Conservation (phyloP, 2,329 filamentous ascomycete genomes). For the Trichoderma atrobrunneum region DNA sequence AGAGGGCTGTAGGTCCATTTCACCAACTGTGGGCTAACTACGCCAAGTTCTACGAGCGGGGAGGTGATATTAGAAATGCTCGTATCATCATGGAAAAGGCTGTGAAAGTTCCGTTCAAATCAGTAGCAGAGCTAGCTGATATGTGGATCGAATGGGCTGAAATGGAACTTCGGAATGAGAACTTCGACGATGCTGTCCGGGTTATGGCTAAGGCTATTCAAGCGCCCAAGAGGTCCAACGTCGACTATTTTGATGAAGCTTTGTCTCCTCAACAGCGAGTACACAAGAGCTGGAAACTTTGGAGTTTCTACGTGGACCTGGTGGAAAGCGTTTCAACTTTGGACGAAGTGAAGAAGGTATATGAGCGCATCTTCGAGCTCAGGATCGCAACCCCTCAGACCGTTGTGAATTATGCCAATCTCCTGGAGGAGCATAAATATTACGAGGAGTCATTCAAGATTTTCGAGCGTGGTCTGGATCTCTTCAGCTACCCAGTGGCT, state of each 20-base stretch:
- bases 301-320: slow-evolving; percentile 98
- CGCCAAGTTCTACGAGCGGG: slow-evolving; percentile 92
- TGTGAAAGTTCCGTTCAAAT: slow-evolving; percentile 96
- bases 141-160: slow-evolving; percentile 99
- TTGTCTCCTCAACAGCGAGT: slow-evolving; percentile 92
- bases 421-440: slow-evolving; percentile 91
- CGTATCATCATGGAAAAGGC: slow-evolving; percentile 96
- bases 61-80: slow-evolving; percentile 78
- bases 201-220: slow-evolving; percentile 98
- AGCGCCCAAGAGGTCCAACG: slow-evolving; percentile 92
- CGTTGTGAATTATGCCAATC: slow-evolving; percentile 95
- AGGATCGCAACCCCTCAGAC: slow-evolving; percentile 97
- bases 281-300: slow-evolving; percentile 98
- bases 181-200: slow-evolving; percentile 89
- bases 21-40: slow-evolving; percentile 96
- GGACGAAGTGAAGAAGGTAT: slow-evolving; percentile 89
- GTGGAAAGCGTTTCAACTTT: slow-evolving; percentile 91
- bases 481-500: slow-evolving; percentile 97
- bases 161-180: slow-evolving; percentile 93
- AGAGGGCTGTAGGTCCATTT: slow-evolving; percentile 89
- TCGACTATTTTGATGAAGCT: slow-evolving; percentile 98
- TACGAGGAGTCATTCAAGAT: slow-evolving; percentile 98
- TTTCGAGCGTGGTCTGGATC: slow-evolving; percentile 90
- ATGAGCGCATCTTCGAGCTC: slow-evolving; percentile 96
- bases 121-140: slow-evolving; percentile 92